These are phyloP conservation scores for Aspergillus nanangensis DNA, from an alignment of 495 filamentous ascomycete genomes.

Conservation along the genomic window DNA sequence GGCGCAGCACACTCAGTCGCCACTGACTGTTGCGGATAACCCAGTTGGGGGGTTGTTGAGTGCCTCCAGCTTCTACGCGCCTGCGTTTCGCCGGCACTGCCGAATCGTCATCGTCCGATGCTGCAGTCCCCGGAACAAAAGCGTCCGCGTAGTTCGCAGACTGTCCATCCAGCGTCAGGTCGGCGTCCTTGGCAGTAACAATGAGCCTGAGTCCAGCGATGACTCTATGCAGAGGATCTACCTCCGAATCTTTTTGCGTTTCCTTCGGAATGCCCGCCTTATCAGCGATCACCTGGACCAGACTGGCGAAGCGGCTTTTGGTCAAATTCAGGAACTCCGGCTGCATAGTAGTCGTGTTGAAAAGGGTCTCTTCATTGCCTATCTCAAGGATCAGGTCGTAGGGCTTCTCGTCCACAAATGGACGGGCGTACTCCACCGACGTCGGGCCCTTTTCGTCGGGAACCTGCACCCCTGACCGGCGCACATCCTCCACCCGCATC, in stretches of 20 bases:
- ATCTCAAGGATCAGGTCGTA: constrained; percentile 80
- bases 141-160: constrained; percentile 4
- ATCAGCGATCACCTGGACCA: constrained; percentile 76
- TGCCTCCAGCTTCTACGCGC: constrained; percentile 24
- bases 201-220: constrained; percentile 71
- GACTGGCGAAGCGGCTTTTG: constrained; percentile 61
- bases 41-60: constrained; percentile 44
- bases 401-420: constrained; percentile 69
- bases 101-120: constrained; percentile 3
- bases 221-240: too few relatives aligned
- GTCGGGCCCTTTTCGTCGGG: constrained; percentile 33
- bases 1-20: constrained; percentile 64
- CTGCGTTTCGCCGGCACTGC: constrained; percentile 41
- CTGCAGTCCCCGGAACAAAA: background rate
- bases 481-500: constrained; percentile 77
- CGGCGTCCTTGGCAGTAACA: constrained; percentile 59
- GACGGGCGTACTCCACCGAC: constrained; percentile 75
- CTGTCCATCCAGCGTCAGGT: constrained; percentile 66
- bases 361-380: constrained; percentile 58
- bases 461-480: constrained; percentile 76
- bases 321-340: constrained; percentile 69
- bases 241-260: too few relatives aligned
- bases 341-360: constrained; percentile 53
- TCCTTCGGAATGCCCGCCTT: constrained; percentile 77
- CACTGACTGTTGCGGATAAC: constrained; percentile 76